Evolutionary conservation across 208 protist species (phyloP).

Genomic region (Lotmaria passim): DNA sequence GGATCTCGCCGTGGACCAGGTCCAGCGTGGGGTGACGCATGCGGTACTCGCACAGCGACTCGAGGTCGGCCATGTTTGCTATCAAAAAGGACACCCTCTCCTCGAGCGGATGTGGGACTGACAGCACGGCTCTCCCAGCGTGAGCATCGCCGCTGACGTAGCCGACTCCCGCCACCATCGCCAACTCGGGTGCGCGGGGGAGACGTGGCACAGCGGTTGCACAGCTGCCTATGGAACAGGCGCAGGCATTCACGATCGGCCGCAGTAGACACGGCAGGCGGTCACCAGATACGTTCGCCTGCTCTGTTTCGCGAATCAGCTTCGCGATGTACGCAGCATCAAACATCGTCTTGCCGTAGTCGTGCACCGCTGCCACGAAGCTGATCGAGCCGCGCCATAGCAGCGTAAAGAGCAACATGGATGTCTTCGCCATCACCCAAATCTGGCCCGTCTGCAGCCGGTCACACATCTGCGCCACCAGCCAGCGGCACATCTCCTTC

Average conservation of each 20-base stretch:
- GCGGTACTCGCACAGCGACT: slow-evolving; percentile 44
- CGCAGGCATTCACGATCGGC: not conserved
- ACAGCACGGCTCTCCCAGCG: no score
- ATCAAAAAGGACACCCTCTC: slow-evolving; percentile 14
- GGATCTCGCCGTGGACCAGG: slow-evolving; percentile 27
- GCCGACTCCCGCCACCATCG: no score
- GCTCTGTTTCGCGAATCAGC: slow-evolving; percentile 22
- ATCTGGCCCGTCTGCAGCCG: slow-evolving; percentile 39
- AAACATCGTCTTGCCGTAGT: slow-evolving; percentile 22
- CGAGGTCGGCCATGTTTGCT: slow-evolving; percentile 24
- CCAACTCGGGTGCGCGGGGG: no score
- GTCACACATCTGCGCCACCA: slow-evolving; percentile 46
- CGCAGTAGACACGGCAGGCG: slow-evolving; percentile 28
- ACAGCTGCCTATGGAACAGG: no score
- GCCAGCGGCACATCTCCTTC: slow-evolving; percentile 39
- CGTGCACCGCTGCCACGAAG: slow-evolving; percentile 28
- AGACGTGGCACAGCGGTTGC: no score
- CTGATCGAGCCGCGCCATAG: slow-evolving; percentile 39
- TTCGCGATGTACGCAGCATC: slow-evolving; percentile 9
- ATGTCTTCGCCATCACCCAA: slow-evolving; percentile 46
- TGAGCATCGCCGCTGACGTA: no score
- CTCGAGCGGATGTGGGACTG: no score
- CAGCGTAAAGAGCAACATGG: slow-evolving; percentile 25
- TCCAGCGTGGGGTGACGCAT: slow-evolving; percentile 35
- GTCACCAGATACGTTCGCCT: slow-evolving; percentile 37